Conservation (phyloP, 23 red algal species). For the Gracilaria vermiculophylla region DNA sequence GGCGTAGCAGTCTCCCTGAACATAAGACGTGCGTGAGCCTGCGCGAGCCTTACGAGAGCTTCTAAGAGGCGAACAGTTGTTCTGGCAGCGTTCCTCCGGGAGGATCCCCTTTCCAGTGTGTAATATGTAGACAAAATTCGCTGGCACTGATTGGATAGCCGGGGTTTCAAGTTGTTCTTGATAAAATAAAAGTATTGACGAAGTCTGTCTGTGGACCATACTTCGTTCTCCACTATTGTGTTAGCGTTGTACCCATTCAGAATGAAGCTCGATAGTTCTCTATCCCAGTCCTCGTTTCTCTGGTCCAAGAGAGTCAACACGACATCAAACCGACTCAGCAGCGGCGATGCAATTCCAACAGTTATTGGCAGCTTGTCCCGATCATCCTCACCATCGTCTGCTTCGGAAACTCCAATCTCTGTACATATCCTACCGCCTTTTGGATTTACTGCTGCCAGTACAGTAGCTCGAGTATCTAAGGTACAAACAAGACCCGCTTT, state of each 20-base stretch:
- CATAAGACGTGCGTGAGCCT: slow-evolving; percentile 92
- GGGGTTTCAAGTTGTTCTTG: slow-evolving; percentile 66
- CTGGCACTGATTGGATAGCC: slow-evolving; percentile 58
- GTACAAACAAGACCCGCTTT: slow-evolving; percentile 97
- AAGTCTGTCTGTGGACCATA: slow-evolving; percentile 78
- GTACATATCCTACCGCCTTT: slow-evolving; percentile 68
- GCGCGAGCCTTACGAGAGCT: slow-evolving; percentile 87
- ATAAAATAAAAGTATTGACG: slow-evolving; percentile 90
- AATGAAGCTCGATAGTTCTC: slow-evolving; percentile 80
- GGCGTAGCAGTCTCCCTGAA: slow-evolving; percentile 74
- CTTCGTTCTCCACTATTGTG: background rate
- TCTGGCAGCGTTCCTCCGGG: slow-evolving; percentile 79
- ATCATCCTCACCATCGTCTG: slow-evolving; percentile 14
- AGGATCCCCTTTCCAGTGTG: slow-evolving; percentile 60
- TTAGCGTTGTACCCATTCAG: slow-evolving; percentile 78
- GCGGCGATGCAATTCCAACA: slow-evolving; percentile 86
- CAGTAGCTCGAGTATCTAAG: slow-evolving; percentile 86
- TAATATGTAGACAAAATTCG: slow-evolving; percentile 84
- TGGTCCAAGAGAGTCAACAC: slow-evolving; percentile 86
- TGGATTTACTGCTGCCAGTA: slow-evolving; percentile 93
- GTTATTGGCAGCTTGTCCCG: slow-evolving; percentile 65
- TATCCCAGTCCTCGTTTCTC: slow-evolving; percentile 90
- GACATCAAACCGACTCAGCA: slow-evolving; percentile 96
- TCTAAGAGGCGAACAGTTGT: slow-evolving; percentile 98
- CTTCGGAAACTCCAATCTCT: slow-evolving; percentile 58